Evolutionary conservation across 2,329 filamentous ascomycete species (phyloP), one percentile per base, ranked within the genome.

Genomic region (Phoma sp.): DNA sequence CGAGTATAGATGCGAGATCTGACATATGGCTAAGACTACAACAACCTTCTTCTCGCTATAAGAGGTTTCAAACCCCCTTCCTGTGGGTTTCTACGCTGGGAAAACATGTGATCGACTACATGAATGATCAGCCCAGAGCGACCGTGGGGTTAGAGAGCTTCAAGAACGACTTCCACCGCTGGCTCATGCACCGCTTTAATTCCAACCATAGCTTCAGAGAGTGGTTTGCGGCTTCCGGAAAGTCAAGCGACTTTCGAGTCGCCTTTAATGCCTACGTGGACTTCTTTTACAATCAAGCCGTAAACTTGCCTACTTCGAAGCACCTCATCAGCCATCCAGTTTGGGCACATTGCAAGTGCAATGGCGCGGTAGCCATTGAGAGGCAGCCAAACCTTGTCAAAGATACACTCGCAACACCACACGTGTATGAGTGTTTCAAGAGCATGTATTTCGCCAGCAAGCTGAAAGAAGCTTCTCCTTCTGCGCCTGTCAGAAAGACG

Each of bases 51-150:
- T 23, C 57, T 0, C 85, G 87, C 30, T 96, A 95, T 64, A 57
- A 56, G 10, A 75, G 84, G 2, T 92, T 87, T 62, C 83, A 87
- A 53, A 42, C 74, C 0, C 80, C 84, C 0, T 93, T 92, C 56
- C 54, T 87, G 0, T 95, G 90, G 90, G 73, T 93, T 1, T 87
- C 85, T 0, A 81, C 88, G 46, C 76, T 95, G 0, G 80, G 83
- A 0, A 93, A 93, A 66, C 86, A 92, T 62, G 81, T 89, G 20
- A 79, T 92, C 1, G 88, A 92, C 57, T 95, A 83, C 60, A 77
- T 89, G 40, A 61, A 71, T 2, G 52, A 64, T 1, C 45, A 68
- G 3, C 23, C 51, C 0, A 11, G 28, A 10, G 47, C 58, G 1
- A 61, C 69, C 7, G 80, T 89, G 1, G 72, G 74, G 0, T 76